Percentiles rank a stretch among this genome's conserved stretches.
phyloP scores from a whole-genome alignment of 2,329 filamentous ascomycete species.

The Cryphonectria naterciae region DNA sequence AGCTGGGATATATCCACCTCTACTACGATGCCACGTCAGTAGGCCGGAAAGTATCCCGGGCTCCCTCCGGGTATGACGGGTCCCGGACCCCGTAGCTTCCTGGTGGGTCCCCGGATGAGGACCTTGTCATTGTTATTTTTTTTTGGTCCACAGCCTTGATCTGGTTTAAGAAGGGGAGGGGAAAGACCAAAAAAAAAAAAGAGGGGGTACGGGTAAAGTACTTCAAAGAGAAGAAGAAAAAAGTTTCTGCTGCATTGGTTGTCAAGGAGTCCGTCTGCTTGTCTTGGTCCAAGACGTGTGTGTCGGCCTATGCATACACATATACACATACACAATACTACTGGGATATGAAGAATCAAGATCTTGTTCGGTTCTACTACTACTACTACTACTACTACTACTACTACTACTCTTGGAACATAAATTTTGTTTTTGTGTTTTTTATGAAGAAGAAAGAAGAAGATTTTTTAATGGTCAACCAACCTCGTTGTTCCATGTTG shows the following conservation, averaged over 20 bases:
- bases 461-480: no score
- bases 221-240: background rate
- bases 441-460: background rate
- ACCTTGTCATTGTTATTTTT: background rate
- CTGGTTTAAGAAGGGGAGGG: background rate
- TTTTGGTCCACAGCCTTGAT: background rate
- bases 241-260: background rate
- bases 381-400: background rate
- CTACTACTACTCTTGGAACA: background rate
- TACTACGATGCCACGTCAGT: background rate
- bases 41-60: background rate
- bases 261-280: background rate
- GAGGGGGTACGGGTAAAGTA: background rate
- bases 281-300: background rate
- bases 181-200: background rate
- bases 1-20: background rate
- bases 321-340: background rate
- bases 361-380: background rate
- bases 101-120: background rate
- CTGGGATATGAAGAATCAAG: background rate
- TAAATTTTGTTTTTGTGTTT: no score
- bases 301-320: background rate
- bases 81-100: background rate
- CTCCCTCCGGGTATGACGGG: background rate
- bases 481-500: background rate